Conservation (phyloP, 306 rosid genomes). For the Cicer bijugum region DNA sequence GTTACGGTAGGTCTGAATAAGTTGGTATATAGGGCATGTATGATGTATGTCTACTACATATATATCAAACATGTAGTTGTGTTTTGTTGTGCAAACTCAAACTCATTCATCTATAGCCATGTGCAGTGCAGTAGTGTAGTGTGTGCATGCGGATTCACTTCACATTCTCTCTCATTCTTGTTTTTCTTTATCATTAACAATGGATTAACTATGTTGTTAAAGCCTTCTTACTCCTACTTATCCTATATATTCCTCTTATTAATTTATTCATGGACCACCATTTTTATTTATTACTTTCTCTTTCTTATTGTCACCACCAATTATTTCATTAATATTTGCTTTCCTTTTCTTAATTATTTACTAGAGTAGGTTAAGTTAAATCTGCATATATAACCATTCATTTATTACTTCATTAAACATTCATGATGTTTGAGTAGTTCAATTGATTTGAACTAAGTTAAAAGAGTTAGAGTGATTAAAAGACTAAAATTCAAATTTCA, state of each 20-base stretch:
- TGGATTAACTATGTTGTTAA: no score
- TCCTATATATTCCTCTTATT: constrained; percentile 61
- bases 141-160: constrained; percentile 54
- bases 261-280: constrained; percentile 54
- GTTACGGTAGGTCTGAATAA: constrained; percentile 37
- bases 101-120: constrained; percentile 48
- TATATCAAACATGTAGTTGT: constrained; percentile 37
- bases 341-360: neutral
- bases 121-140: constrained; percentile 40
- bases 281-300: constrained; percentile 25
- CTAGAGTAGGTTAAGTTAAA: no score
- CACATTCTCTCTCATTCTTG: constrained; percentile 61
- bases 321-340: constrained; percentile 21
- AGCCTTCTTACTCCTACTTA: constrained; percentile 28
- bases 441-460: no score
- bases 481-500: no score
- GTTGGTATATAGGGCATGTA: constrained; percentile 47
- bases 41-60: constrained; percentile 44
- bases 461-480: no score
- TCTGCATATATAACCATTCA: neutral
- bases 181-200: constrained; percentile 51
- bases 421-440: no score
- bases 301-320: neutral
- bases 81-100: constrained; percentile 42
- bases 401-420: neutral